Base-by-base conservation (phyloP, 2,329 filamentous ascomycete species). In the Fusarium abutilonis region DNA sequence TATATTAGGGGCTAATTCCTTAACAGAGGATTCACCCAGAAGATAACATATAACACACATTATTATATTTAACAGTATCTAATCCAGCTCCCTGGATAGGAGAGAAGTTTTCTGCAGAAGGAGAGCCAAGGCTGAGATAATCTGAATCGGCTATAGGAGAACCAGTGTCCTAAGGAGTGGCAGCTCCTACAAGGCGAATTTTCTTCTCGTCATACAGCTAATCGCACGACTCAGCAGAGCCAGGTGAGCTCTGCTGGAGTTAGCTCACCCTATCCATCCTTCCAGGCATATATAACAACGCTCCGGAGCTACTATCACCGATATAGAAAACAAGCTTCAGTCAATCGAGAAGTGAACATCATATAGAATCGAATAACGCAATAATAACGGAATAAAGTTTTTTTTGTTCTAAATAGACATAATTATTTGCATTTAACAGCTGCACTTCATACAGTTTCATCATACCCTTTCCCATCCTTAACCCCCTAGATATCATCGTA, bases 131-230 rank as follows among this genome's bases (percentile, higher is more conserved):
- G 64, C 84, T 85, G 70, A 87, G 76, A 69, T 86, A 88, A 47
- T 89, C 89, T 35, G 85, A 87, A 69, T 93, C 89, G 8, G 83
- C 85, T 77, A 93, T 89, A 5, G 91, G 91, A 46, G 91, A 94
- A 39, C 90, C 90, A 23, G 88, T 90, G 73, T 98, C 95, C 77
- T 99, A 99, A 2, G 96, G 96, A 9, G 95, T 99, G 38, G 93
- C 92, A 51, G 92, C 92, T 68, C 95, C 95, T 59, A 23, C 21
- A 23, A 23, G 21, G 21, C 21, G 21, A 23, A 23, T 23, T 23
- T 23, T 23, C 21, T 23, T 23, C 21, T 23, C 21, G 21, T 23
- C 21, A 23, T 23, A 23, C 21, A 23, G 21, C 21, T 23, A 23
- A 23, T 23, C 21, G 21, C 21, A 23, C 21, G 21, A 23, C 21